These are phyloP conservation scores for Colletotrichum costaricense DNA, from an alignment of 2,329 filamentous ascomycete genomes.

Conservation along the genomic window DNA sequence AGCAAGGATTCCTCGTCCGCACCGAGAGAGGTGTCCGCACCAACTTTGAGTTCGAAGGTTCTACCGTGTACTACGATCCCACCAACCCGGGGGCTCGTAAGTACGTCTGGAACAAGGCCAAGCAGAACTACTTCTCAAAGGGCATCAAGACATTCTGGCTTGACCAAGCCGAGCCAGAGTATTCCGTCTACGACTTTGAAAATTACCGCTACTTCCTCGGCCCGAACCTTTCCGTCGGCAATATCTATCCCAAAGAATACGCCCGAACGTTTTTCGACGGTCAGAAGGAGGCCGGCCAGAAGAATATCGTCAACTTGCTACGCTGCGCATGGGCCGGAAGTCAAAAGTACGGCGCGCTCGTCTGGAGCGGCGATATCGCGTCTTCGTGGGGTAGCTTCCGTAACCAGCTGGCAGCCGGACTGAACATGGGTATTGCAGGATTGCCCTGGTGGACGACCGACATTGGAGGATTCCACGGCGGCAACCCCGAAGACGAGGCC, in stretches of 20 bases:
- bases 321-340: constrained; percentile 63
- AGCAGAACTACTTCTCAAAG: constrained; percentile 69
- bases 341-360: constrained; percentile 72
- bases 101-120: constrained; percentile 70
- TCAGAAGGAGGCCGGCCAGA: constrained; percentile 61
- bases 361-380: constrained; percentile 76
- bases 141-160: constrained; percentile 76
- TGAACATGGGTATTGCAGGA: constrained; percentile 74
- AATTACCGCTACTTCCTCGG: constrained; percentile 70
- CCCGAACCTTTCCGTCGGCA: constrained; percentile 58
- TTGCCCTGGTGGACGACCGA: constrained; percentile 78
- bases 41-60: constrained; percentile 68
- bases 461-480: constrained; percentile 77
- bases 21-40: constrained; percentile 69
- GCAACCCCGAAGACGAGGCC: constrained; percentile 62
- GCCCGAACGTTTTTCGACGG: constrained; percentile 71
- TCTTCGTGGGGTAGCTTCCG: constrained; percentile 70
- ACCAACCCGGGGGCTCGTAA: constrained; percentile 69
- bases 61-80: constrained; percentile 71
- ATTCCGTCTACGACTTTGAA: constrained; percentile 73
- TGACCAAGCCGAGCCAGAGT: constrained; percentile 77
- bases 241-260: constrained; percentile 71
- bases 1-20: constrained; percentile 67
- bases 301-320: constrained; percentile 66
- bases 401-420: constrained; percentile 70